phyloP scores from a whole-genome alignment of 306 rosid genomes.

The Luffa acutangula region DNA sequence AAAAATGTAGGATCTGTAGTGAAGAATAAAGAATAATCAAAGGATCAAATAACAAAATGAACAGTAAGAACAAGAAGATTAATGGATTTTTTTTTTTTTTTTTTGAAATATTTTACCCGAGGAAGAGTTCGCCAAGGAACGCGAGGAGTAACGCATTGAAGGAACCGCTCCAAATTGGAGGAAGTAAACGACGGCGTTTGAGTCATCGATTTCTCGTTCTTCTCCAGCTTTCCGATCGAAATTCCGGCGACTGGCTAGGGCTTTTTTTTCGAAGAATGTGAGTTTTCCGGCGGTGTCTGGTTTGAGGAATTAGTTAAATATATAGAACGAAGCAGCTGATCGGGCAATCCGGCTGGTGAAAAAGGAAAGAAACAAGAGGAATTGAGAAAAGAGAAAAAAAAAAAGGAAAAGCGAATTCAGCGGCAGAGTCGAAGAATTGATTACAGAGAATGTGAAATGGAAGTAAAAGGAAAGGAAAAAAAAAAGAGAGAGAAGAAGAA shows the following conservation, averaged over 20 bases:
- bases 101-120: constrained; percentile 25
- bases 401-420: background rate
- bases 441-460: background rate
- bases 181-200: constrained; percentile 13
- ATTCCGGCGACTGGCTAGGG: background rate
- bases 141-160: constrained; percentile 54
- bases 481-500: background rate
- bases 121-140: constrained; percentile 45
- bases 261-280: background rate
- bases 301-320: background rate
- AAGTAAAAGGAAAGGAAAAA: background rate
- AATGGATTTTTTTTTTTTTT: background rate
- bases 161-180: constrained; percentile 51
- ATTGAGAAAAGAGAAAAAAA: background rate
- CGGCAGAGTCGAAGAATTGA: background rate
- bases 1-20: background rate
- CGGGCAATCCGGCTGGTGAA: background rate
- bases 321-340: background rate
- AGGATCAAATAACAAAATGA: background rate
- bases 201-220: constrained; percentile 7
- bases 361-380: background rate
- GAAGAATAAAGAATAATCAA: background rate
- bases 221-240: background rate
- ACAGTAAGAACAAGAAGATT: background rate
- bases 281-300: background rate